Base-by-base conservation (phyloP, 768 basidiomycete species). In the Leccinum disarticulatum region DNA sequence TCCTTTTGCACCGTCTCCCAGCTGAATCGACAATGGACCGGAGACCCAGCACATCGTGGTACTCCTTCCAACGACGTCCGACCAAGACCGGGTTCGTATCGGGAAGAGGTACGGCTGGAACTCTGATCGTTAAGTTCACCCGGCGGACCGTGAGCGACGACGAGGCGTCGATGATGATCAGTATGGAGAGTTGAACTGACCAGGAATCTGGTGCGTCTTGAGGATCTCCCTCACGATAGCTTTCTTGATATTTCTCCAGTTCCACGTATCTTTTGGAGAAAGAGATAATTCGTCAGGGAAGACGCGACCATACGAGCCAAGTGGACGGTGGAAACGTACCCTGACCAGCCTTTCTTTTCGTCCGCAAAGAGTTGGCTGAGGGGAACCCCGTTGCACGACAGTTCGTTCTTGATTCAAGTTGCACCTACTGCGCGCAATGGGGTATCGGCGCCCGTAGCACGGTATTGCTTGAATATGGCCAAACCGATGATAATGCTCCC, bases 71-170 rank as follows among this genome's bases (percentile, higher is more conserved):
- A 28, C 83, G 78, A 55, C 79, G 66, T 7, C 81, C 81, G 50
- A 79, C 72, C 15, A 83, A 72, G 56, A 83, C 71, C 0, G 82
- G 82, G 57, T 84, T 84, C 25, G 81, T 80, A 30, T 77, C 69
- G 1, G 82, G 81, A 6, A 83, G 72, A 1, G 81, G 80, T 10
- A 71, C 77, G 35, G 78, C 65, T 83, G 80, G 61, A 81, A 82
- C 61, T 81, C 80, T 80, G 46, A 0, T 19, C 8, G 38, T 17
- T n/a, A 41, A 41, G 1, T 38, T 17, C 17, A 3, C 3, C 38
- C 38, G 17, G 17, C 17, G 17, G 17, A n/a, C 4, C 17, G 38
- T 41, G 38, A 41, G 17, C 14, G 28, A 35, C 6, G 33, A 36
- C 6, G 30, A 13, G 14, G 15, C 28, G 53, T 50, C 35, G 41